These are phyloP conservation scores for Phoma sp. DNA, from an alignment of 2,329 filamentous ascomycete genomes.

Conservation along the genomic window DNA sequence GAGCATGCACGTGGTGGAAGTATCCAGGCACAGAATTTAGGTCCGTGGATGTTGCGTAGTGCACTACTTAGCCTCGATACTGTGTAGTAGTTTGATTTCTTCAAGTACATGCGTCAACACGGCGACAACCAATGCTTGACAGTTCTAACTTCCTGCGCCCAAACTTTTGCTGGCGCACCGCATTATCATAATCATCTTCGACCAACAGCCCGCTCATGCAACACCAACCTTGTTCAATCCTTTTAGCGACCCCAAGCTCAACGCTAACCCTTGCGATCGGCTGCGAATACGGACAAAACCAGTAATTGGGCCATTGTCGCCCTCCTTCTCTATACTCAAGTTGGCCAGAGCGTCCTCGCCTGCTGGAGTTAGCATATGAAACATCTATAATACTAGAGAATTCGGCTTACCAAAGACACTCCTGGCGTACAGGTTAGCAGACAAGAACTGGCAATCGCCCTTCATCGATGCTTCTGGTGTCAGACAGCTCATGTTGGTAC, in stretches of 20 bases:
- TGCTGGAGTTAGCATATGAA: constrained; percentile 50
- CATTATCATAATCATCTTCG: constrained; percentile 12
- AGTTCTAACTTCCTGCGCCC: not conserved
- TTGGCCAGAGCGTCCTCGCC: constrained; percentile 98
- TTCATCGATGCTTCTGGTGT: constrained; percentile 96
- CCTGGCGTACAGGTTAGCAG: constrained; percentile 93
- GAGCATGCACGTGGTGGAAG: constrained; percentile 1
- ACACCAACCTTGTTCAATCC: constrained; percentile 71
- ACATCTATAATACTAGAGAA: not conserved
- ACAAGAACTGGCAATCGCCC: constrained; percentile 97
- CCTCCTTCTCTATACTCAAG: constrained; percentile 96
- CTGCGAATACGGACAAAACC: constrained; percentile 98
- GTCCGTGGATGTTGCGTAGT: not conserved
- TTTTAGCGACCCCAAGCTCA: constrained; percentile 93
- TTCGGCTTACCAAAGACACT: constrained; percentile 91
- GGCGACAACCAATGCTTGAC: constrained; percentile 1
- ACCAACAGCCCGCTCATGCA: constrained; percentile 24
- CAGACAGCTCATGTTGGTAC: constrained; percentile 97
- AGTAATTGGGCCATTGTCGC: constrained; percentile 91
- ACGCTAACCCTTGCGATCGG: constrained; percentile 90
- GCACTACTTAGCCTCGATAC: not conserved
- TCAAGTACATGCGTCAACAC: constrained; percentile 5
- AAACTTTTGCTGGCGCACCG: constrained; percentile 7
- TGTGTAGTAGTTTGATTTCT: constrained; percentile 5
- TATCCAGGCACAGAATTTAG: not conserved